These are phyloP conservation scores for Mycosphaerella sp. DNA, from an alignment of 2,329 filamentous ascomycete species.

Conservation along the genomic window DNA sequence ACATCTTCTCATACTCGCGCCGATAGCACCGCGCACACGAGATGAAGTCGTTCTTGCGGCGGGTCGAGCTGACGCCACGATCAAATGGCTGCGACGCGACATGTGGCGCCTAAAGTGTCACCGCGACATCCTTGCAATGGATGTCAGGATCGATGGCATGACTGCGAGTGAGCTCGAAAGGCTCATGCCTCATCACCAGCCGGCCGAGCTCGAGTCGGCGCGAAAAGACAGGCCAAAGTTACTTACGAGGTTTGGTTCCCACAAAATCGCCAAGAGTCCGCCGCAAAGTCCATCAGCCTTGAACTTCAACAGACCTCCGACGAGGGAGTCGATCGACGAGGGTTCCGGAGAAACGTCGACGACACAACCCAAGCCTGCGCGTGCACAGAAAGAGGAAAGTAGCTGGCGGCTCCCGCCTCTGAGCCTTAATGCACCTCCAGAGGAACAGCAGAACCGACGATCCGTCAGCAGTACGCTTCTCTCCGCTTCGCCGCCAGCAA, in stretches of 20 bases:
- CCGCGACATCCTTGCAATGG: slow-evolving; percentile 75
- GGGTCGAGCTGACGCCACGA: slow-evolving; percentile 72
- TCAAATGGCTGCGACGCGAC: slow-evolving; percentile 91
- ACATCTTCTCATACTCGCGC: slow-evolving; percentile 80
- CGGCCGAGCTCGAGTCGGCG: slow-evolving; percentile 18
- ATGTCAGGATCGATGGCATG: slow-evolving; percentile 70
- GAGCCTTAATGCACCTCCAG: slow-evolving; percentile 25
- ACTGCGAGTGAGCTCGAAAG: slow-evolving; percentile 23
- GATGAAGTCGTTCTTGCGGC: slow-evolving; percentile 82
- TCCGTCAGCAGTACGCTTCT: slow-evolving; percentile 32
- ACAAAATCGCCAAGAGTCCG: slow-evolving; percentile 19
- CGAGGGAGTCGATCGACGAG: slow-evolving; percentile 30
- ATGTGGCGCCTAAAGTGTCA: slow-evolving; percentile 91
- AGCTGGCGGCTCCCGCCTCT: slow-evolving; percentile 33
- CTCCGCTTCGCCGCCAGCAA: slow-evolving; percentile 21
- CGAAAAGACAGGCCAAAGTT: slow-evolving; percentile 25
- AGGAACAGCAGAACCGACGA: slow-evolving; percentile 29
- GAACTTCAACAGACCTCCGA: slow-evolving; percentile 19
- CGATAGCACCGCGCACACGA: slow-evolving; percentile 82
- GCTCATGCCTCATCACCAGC: slow-evolving; percentile 9
- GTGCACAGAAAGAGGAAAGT: slow-evolving; percentile 17
- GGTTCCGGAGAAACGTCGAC: slow-evolving; percentile 39
- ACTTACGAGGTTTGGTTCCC: slow-evolving; percentile 22
- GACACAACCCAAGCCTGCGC: slow-evolving; percentile 41
- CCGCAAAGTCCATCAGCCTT: slow-evolving; percentile 25